Percentiles rank a stretch among this genome's conserved stretches.
Evolutionary conservation across 2,329 filamentous ascomycete species (phyloP).

Genomic region (Tolypocladium sp.): DNA sequence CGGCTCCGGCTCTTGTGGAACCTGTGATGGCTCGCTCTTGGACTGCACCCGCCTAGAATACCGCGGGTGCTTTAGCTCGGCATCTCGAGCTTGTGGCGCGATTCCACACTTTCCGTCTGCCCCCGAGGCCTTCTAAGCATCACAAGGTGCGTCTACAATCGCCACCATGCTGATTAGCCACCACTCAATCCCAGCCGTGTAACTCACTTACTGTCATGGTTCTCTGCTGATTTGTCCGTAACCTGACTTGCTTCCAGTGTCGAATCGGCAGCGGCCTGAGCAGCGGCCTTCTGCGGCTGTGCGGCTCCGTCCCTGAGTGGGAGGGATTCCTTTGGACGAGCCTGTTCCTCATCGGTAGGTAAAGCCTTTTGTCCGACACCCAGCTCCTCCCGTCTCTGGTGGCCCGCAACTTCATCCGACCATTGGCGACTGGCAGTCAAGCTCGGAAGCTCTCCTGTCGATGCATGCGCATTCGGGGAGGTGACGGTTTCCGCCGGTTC

Average conservation of each 20-base stretch:
- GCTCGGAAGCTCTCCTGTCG: background rate
- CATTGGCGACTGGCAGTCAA: slow-evolving; percentile 9
- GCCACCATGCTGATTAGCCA: slow-evolving; percentile 3
- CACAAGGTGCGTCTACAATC: slow-evolving; percentile 8
- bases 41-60: slow-evolving; percentile 38
- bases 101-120: slow-evolving; percentile 6
- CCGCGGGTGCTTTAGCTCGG: slow-evolving; percentile 21
- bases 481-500: background rate
- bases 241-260: background rate
- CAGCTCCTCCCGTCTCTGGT: background rate
- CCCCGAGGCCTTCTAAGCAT: slow-evolving; percentile 12
- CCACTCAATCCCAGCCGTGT: background rate
- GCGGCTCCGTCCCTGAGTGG: background rate
- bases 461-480: background rate
- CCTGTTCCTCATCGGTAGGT: background rate
- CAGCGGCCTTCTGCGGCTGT: background rate
- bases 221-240: background rate
- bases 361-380: background rate
- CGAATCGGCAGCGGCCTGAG: background rate
- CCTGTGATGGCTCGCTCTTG: slow-evolving; percentile 33
- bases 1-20: slow-evolving; percentile 12
- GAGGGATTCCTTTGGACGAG: background rate
- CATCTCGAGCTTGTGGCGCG: slow-evolving; percentile 2
- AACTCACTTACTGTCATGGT: slow-evolving; percentile 7
- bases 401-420: slow-evolving; percentile 19